phyloP scores from a whole-genome alignment of 2,329 filamentous ascomycete species.

The Fusarium pseudoanthophilum region DNA sequence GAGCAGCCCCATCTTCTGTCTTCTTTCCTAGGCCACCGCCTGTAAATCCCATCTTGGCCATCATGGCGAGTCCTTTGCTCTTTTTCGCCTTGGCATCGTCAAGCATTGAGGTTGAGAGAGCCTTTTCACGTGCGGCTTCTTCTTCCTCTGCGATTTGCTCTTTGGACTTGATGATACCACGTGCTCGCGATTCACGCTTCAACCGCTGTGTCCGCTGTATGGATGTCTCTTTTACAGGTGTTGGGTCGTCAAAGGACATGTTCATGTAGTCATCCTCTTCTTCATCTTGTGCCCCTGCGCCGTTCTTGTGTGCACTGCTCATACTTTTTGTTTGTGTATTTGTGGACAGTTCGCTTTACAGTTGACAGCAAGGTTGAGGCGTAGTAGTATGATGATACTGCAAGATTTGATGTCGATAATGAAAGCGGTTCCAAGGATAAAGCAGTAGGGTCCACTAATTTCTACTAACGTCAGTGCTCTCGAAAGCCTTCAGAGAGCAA shows the following conservation, averaged over 20 bases:
- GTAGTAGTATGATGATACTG: background rate
- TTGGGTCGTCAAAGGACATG: constrained; percentile 83
- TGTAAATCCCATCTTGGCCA: constrained; percentile 94
- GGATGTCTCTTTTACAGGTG: constrained; percentile 64
- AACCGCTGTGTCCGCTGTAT: constrained; percentile 64
- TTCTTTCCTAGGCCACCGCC: constrained; percentile 76
- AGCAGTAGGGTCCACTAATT: constrained; percentile 22
- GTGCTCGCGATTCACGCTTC: constrained; percentile 73
- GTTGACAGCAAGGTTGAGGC: background rate
- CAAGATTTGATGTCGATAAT: constrained; percentile 6
- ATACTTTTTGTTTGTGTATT: background rate
- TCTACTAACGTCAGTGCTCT: background rate
- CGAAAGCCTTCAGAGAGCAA: background rate
- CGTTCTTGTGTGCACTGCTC: constrained; percentile 17
- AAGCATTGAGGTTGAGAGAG: constrained; percentile 79
- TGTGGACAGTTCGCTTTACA: background rate
- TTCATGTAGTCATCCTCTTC: constrained; percentile 98
- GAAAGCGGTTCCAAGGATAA: background rate
- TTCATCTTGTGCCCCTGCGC: constrained; percentile 55
- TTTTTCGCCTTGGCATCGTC: constrained; percentile 64
- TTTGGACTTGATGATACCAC: constrained; percentile 80
- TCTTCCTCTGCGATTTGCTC: constrained; percentile 82
- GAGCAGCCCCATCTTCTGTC: constrained; percentile 58
- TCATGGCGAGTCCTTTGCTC: constrained; percentile 94
- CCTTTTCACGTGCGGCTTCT: constrained; percentile 76